phyloP scores from a whole-genome alignment of 805 yeast species.

The Limtongia smithiae region DNA sequence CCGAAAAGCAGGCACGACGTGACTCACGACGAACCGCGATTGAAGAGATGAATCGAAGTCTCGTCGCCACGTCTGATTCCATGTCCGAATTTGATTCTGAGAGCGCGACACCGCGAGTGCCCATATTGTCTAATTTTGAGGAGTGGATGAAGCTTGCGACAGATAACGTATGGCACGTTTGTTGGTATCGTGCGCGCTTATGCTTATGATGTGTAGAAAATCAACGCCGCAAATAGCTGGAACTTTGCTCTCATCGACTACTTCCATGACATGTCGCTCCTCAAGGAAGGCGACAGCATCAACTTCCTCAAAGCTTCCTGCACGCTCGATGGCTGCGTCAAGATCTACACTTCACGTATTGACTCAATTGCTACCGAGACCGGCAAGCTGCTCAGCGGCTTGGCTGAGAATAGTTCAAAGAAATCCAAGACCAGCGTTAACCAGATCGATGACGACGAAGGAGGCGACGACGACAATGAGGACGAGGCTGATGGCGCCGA shows the following conservation, averaged over 20 bases:
- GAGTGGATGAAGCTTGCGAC: slow-evolving; percentile 81
- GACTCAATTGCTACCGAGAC: slow-evolving; percentile 92
- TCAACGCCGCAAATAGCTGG: slow-evolving; percentile 84
- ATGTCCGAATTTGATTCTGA: slow-evolving; percentile 1
- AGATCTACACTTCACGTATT: slow-evolving; percentile 84
- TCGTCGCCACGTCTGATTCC: slow-evolving; percentile 8
- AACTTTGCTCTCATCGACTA: slow-evolving; percentile 86
- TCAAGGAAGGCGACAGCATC: slow-evolving; percentile 71
- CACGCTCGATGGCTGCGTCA: slow-evolving; percentile 90
- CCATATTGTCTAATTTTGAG: slow-evolving; percentile 51
- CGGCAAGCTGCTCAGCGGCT: slow-evolving; percentile 73
- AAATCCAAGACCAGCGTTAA: slow-evolving; percentile 17
- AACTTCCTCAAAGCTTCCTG: slow-evolving; percentile 90
- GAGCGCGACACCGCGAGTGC: slow-evolving; percentile 22
- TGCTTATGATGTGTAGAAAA: slow-evolving; percentile 43
- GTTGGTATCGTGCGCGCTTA: neutral
- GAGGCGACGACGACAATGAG: slow-evolving; percentile 22
- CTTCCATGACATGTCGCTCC: slow-evolving; percentile 74
- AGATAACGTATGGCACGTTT: slow-evolving; percentile 46
- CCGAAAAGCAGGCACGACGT: slow-evolving; percentile 14
- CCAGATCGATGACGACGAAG: slow-evolving; percentile 24
- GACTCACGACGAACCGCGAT: slow-evolving; percentile 14
- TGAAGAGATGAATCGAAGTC: slow-evolving; percentile 13
- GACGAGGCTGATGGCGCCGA: slow-evolving; percentile 32
- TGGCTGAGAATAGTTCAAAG: slow-evolving; percentile 43